Conservation (phyloP, 352 stramenopile species). For the Pseudoperonospora humuli region DNA sequence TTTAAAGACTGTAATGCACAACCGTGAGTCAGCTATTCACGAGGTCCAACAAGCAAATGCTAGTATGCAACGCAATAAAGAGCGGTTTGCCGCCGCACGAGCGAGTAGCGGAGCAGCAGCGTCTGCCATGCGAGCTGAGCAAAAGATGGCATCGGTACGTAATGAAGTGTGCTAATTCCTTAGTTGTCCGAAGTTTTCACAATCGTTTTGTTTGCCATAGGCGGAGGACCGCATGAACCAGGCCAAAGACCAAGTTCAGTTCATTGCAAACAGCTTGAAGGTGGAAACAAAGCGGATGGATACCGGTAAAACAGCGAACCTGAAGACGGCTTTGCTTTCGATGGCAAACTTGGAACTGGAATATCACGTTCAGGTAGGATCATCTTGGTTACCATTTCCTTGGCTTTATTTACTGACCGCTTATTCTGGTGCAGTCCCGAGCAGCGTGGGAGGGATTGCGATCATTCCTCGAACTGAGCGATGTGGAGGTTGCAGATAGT, state of each 20-base stretch:
- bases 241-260: conserved; percentile 80
- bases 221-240: conserved; percentile 84
- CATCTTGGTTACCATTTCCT: not conserved
- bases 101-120: conserved; percentile 77
- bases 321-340: conserved; percentile 71
- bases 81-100: conserved; percentile 75
- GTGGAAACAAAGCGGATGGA: conserved; percentile 80
- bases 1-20: conserved; percentile 73
- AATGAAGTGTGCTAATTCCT: not conserved
- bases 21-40: conserved; percentile 76
- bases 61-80: conserved; percentile 86
- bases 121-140: conserved; percentile 80
- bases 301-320: conserved; percentile 63
- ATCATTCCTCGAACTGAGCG: conserved; percentile 48
- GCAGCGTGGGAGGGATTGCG: conserved; percentile 66
- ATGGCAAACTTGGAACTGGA: conserved; percentile 72
- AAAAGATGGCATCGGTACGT: conserved; percentile 80
- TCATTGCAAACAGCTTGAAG: conserved; percentile 83
- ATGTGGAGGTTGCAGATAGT: conserved; percentile 54
- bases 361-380: conserved; percentile 67
- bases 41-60: conserved; percentile 86
- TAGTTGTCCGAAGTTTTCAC: not conserved
- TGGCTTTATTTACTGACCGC: conserved; percentile 4
- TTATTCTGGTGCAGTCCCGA: conserved; percentile 35
- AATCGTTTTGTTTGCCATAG: conserved; percentile 15